A percentile compares a stretch with the other conserved stretches of the same genome.
Conservation (phyloP, 2,329 filamentous ascomycete species). For the Alternaria gaisen region DNA sequence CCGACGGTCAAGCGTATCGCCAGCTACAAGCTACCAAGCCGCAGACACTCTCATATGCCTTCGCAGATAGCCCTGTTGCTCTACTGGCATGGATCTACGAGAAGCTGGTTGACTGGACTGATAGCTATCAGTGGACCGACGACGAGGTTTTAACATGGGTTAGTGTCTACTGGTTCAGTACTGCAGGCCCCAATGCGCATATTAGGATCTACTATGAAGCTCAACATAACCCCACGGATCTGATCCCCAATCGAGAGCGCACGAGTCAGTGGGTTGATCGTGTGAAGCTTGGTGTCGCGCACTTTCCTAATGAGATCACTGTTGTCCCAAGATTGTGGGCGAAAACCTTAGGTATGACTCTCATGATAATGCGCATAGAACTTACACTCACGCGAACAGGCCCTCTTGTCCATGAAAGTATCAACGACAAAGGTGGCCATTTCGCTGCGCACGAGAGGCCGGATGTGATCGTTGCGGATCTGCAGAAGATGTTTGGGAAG, state of each 20-base stretch:
- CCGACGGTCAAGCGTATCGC: conserved; percentile 68
- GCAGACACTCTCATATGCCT: conserved; percentile 74
- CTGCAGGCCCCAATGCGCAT: conserved; percentile 72
- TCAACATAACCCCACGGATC: conserved; percentile 51
- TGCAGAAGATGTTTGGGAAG: conserved; percentile 67
- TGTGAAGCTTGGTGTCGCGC: conserved; percentile 62
- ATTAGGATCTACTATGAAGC: conserved; percentile 77
- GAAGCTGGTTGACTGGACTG: conserved; percentile 80
- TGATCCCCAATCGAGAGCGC: conserved; percentile 42
- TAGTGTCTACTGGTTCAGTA: conserved; percentile 75
- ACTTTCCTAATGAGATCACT: conserved; percentile 67
- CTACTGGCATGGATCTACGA: conserved; percentile 83
- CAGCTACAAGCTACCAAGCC: conserved; percentile 72
- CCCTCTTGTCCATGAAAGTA: conserved; percentile 65
- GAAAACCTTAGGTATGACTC: conserved; percentile 61
- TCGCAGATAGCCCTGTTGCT: conserved; percentile 74
- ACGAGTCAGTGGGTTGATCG: conserved; percentile 55
- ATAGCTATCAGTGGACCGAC: conserved; percentile 75
- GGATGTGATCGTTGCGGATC: conserved; percentile 61
- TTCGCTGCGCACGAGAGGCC: conserved; percentile 70
- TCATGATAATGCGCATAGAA: not conserved
- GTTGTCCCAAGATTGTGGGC: conserved; percentile 66
- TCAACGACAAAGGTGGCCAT: conserved; percentile 64
- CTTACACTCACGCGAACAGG: conserved; percentile 26
- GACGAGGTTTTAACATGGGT: conserved; percentile 81